phyloP scores from a whole-genome alignment of 495 filamentous ascomycete species.

The Thozetella sp. region DNA sequence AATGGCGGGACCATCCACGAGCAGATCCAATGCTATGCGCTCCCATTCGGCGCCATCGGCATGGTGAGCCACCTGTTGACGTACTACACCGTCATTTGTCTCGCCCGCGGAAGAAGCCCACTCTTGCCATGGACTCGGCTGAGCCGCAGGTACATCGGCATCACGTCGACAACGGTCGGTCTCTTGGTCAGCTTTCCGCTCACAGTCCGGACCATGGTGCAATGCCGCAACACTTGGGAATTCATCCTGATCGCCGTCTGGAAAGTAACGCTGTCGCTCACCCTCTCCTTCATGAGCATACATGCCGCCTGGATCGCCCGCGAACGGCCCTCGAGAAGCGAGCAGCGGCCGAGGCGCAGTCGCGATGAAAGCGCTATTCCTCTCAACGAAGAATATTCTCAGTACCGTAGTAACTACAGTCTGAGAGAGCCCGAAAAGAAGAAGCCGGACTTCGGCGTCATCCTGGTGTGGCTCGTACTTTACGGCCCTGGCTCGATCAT shows the following conservation, averaged over 20 bases:
- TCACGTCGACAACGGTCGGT: constrained; percentile 13
- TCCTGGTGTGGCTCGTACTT: constrained; percentile 11
- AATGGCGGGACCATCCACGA: constrained; percentile 17
- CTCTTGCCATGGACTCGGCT: constrained; percentile 13
- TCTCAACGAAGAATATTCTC: no score
- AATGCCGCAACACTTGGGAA: constrained; percentile 27
- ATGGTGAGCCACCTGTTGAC: constrained; percentile 33
- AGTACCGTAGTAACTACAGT: not conserved
- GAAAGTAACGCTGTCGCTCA: constrained; percentile 25
- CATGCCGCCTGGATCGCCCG: constrained; percentile 9
- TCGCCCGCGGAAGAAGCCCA: constrained; percentile 16
- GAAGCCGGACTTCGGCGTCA: not conserved
- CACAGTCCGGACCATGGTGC: constrained; percentile 23
- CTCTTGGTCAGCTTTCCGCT: constrained; percentile 16
- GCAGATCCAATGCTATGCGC: constrained; percentile 33
- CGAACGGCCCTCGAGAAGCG: constrained; percentile 3
- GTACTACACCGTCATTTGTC: constrained; percentile 28
- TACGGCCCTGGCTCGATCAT: constrained; percentile 15
- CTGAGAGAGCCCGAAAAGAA: not conserved
- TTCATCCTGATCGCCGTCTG: constrained; percentile 31
- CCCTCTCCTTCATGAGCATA: constrained; percentile 17
- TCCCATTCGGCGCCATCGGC: constrained; percentile 36
- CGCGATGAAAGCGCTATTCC: no score
- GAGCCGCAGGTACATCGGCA: constrained; percentile 12
- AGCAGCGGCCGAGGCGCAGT: not conserved